phyloP scores from a whole-genome alignment of 1,284 basidiomycete genomes.

The Trichosporon ovoides region DNA sequence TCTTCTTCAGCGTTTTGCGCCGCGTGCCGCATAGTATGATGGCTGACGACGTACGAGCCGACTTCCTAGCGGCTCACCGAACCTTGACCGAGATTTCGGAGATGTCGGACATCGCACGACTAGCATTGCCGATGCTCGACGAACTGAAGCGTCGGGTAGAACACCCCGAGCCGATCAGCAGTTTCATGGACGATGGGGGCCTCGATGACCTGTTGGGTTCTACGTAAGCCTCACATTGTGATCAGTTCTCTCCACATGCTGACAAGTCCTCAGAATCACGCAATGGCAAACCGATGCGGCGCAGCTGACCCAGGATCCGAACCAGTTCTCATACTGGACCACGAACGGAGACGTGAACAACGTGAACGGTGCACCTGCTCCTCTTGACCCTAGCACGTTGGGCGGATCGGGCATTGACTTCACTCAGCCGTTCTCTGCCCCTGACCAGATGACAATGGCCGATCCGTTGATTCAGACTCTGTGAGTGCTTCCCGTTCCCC shows the following conservation, averaged over 20 bases:
- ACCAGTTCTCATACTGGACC: conserved; percentile 2
- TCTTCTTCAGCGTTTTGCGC: conserved; percentile 23
- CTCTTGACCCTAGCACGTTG: conserved; percentile 1
- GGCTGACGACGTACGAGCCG: conserved; percentile 24
- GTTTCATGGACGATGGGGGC: neutral
- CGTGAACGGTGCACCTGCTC: neutral
- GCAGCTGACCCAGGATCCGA: neutral
- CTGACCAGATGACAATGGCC: conserved; percentile 14
- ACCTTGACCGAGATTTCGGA: conserved; percentile 22
- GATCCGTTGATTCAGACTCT: conserved; percentile 22
- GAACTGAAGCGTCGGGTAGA: conserved; percentile 14
- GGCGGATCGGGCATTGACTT: conserved; percentile 1
- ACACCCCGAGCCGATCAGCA: conserved; percentile 3
- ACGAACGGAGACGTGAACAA: neutral
- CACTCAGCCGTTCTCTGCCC: neutral
- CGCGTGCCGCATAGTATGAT: conserved; percentile 25
- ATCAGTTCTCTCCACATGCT: neutral
- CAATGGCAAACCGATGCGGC: neutral
- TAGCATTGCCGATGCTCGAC: conserved; percentile 17
- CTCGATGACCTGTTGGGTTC: conserved; percentile 10
- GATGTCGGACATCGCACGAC: conserved; percentile 16
- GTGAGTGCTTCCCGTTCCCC: conserved; percentile 9
- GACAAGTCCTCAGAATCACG: neutral
- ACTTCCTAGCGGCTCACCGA: conserved; percentile 19
- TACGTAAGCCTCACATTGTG: neutral